phyloP scores from a whole-genome alignment of 2,329 filamentous ascomycete genomes.

The Ophiostoma tasmaniense region DNA sequence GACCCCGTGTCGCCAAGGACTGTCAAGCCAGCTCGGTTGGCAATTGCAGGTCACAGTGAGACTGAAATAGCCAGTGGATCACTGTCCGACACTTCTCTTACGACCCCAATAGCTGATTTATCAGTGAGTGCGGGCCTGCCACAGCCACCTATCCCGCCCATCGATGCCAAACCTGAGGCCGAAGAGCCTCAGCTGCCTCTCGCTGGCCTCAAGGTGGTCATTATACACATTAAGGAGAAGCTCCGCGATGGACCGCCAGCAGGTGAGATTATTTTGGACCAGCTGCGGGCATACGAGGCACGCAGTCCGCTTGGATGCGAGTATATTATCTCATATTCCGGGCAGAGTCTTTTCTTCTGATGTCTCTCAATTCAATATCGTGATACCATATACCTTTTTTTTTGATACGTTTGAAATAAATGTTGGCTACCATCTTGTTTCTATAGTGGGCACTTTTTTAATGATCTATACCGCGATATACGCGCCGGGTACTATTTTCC shows the following conservation, averaged over 20 bases:
- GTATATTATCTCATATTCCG: conserved; percentile 63
- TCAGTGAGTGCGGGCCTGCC: conserved; percentile 13
- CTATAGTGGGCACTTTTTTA: too few species aligned
- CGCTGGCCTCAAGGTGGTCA: conserved; percentile 65
- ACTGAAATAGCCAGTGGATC: neutral
- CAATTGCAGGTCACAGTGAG: conserved; percentile 15
- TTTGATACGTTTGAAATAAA: too few species aligned
- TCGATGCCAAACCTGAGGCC: too few species aligned
- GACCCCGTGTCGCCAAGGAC: conserved; percentile 47
- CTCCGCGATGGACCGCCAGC: conserved; percentile 60
- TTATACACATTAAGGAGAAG: conserved; percentile 91
- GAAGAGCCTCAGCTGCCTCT: conserved; percentile 40
- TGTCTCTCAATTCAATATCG: neutral
- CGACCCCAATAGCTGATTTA: conserved; percentile 41
- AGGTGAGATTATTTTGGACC: conserved; percentile 57
- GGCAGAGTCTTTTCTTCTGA: conserved; percentile 50
- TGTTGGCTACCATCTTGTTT: too few species aligned
- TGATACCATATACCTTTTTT: neutral
- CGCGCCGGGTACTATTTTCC: conserved; percentile 1
- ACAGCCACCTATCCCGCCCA: neutral
- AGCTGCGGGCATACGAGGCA: conserved; percentile 59
- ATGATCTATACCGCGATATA: too few species aligned
- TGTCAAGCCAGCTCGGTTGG: conserved; percentile 25
- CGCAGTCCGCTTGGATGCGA: conserved; percentile 64
- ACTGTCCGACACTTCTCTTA: conserved; percentile 30